These are phyloP conservation scores for Rutstroemia sydowiana DNA, from an alignment of 2,329 filamentous ascomycete species.

Conservation along the genomic window DNA sequence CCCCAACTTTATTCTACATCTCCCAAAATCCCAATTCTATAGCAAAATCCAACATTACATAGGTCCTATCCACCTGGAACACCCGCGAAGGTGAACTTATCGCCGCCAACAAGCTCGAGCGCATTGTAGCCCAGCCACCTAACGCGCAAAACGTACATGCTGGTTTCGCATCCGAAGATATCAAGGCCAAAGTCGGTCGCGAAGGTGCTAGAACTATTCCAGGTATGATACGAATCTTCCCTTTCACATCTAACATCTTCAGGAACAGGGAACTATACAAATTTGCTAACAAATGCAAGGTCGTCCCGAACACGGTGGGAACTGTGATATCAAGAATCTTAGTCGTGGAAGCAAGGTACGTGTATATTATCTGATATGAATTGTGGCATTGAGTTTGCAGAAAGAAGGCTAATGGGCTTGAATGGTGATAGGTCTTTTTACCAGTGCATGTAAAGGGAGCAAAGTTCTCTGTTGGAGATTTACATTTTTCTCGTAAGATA, in stretches of 20 bases:
- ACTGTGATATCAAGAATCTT: conserved; percentile 87
- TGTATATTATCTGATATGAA: neutral
- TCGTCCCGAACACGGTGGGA: conserved; percentile 53
- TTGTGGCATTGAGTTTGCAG: neutral
- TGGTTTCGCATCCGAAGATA: conserved; percentile 49
- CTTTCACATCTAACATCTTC: neutral
- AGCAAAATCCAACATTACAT: too few relatives aligned
- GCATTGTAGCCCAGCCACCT: conserved; percentile 72
- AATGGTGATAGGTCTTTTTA: conserved; percentile 74
- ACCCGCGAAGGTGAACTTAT: conserved; percentile 75
- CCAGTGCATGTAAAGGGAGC: conserved; percentile 81
- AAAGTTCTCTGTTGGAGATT: conserved; percentile 83
- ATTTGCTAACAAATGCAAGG: conserved; percentile 12
- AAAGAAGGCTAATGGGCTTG: too few relatives aligned
- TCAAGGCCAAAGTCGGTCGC: conserved; percentile 60
- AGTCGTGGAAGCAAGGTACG: conserved; percentile 48
- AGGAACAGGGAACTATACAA: too few relatives aligned
- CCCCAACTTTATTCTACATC: too few relatives aligned
- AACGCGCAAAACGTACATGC: conserved; percentile 66
- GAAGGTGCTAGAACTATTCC: conserved; percentile 85
- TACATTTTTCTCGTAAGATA: conserved; percentile 46
- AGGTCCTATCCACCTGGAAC: conserved; percentile 75
- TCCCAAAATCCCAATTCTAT: too few relatives aligned
- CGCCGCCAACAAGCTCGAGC: conserved; percentile 54
- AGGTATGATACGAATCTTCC: conserved; percentile 33